A percentile compares a stretch with the other conserved stretches of the same genome.
phyloP scores from a whole-genome alignment of 768 basidiomycete genomes.

The Bullera alba region DNA sequence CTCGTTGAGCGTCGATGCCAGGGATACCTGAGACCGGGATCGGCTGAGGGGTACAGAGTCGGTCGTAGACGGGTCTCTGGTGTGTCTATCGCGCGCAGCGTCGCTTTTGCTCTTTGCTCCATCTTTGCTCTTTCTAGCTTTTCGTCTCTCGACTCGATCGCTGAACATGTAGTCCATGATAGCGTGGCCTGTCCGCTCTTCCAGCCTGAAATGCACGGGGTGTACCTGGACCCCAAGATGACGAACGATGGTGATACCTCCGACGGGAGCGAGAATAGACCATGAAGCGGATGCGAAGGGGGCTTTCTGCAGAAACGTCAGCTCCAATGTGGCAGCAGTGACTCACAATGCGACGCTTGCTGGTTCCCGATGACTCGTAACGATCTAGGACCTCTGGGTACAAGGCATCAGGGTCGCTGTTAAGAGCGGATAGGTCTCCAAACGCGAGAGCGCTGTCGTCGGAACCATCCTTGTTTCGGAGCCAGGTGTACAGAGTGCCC shows the following conservation, averaged over 20 bases:
- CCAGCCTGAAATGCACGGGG: slow-evolving; percentile 78
- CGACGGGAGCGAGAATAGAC: slow-evolving; percentile 80
- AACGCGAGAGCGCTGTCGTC: slow-evolving; percentile 69
- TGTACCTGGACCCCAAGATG: slow-evolving; percentile 73
- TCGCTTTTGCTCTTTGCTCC: not conserved
- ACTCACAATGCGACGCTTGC: not conserved
- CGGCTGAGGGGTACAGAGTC: slow-evolving; percentile 47
- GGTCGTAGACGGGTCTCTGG: slow-evolving; percentile 13
- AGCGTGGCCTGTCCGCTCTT: slow-evolving; percentile 67
- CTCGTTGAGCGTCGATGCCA: slow-evolving; percentile 24
- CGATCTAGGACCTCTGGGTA: slow-evolving; percentile 86
- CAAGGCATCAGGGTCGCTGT: slow-evolving; percentile 69
- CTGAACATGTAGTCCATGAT: slow-evolving; percentile 86
- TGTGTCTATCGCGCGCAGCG: slow-evolving; percentile 45
- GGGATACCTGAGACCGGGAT: slow-evolving; percentile 45
- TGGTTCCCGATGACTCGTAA: slow-evolving; percentile 58
- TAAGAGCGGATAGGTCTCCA: slow-evolving; percentile 73
- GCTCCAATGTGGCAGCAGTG: not conserved
- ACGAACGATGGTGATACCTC: slow-evolving; percentile 84
- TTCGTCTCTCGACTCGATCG: slow-evolving; percentile 13
- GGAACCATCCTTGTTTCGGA: slow-evolving; percentile 79
- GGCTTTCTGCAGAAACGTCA: slow-evolving; percentile 51
- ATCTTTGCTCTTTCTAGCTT: slow-evolving; percentile 38
- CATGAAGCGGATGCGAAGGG: slow-evolving; percentile 71
- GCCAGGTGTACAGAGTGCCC: slow-evolving; percentile 70